Conservation (phyloP, 2,329 filamentous ascomycete species). For the Emergomyces orientalis region DNA sequence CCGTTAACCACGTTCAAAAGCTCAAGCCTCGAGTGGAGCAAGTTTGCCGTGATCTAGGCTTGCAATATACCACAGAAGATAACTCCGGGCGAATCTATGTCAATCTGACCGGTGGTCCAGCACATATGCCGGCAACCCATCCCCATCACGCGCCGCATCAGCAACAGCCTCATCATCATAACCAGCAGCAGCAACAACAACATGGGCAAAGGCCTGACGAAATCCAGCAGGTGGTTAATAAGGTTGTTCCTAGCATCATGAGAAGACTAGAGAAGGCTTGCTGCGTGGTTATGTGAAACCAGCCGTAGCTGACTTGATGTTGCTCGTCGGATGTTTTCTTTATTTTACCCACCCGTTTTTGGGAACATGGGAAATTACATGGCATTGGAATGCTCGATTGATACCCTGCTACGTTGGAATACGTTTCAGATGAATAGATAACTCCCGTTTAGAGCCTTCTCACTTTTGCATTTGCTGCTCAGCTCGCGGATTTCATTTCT, state of each 20-base stretch:
- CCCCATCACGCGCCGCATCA: slow-evolving; percentile 32
- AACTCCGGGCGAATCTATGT: slow-evolving; percentile 87
- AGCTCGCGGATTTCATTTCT: not conserved
- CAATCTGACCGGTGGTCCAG: slow-evolving; percentile 66
- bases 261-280: slow-evolving; percentile 59
- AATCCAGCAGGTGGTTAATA: slow-evolving; percentile 51
- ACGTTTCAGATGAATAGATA: not conserved
- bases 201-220: slow-evolving; percentile 48
- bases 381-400: not conserved
- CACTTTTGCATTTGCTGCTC: not conserved
- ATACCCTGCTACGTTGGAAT: not conserved
- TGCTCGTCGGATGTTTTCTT: slow-evolving; percentile 53
- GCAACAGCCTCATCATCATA: slow-evolving; percentile 36
- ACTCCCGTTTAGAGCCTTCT: slow-evolving; percentile 37
- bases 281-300: slow-evolving; percentile 62
- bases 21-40: slow-evolving; percentile 91
- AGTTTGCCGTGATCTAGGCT: slow-evolving; percentile 70
- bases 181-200: slow-evolving; percentile 28
- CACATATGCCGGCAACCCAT: slow-evolving; percentile 38
- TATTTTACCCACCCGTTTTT: not conserved
- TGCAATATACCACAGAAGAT: slow-evolving; percentile 76
- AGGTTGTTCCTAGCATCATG: slow-evolving; percentile 51
- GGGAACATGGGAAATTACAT: slow-evolving; percentile 58
- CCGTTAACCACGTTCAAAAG: slow-evolving; percentile 71
- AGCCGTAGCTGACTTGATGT: slow-evolving; percentile 59